Conservation (phyloP, 2,329 filamentous ascomycete genomes). For the Fusarium sulawesiense region DNA sequence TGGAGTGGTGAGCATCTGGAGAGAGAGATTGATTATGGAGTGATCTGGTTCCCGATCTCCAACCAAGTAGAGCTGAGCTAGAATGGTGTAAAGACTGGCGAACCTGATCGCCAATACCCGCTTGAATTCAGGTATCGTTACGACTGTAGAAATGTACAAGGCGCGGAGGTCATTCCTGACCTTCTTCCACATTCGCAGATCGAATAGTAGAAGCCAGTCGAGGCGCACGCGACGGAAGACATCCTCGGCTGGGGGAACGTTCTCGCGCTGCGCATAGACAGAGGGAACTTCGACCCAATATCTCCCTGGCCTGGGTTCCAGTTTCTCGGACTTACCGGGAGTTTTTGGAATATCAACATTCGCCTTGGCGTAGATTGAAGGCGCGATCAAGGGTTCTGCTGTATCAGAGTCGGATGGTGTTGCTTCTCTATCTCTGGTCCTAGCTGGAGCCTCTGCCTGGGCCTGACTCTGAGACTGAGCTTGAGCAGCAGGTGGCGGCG, state of each 20-base stretch:
- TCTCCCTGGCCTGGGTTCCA: constrained; percentile 72
- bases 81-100: constrained; percentile 90
- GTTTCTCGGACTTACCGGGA: constrained; percentile 66
- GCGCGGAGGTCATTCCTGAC: constrained; percentile 89
- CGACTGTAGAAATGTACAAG: constrained; percentile 95
- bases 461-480: constrained; percentile 60
- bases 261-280: constrained; percentile 71
- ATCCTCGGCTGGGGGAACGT: constrained; percentile 81
- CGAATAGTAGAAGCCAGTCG: constrained; percentile 95
- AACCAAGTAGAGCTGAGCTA: constrained; percentile 95
- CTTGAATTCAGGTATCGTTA: constrained; percentile 96
- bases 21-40: constrained; percentile 96
- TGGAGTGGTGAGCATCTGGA: constrained; percentile 96
- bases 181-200: constrained; percentile 96
- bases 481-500: constrained; percentile 69
- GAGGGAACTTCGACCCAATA: constrained; percentile 90
- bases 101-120: constrained; percentile 92
- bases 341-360: constrained; percentile 85
- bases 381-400: constrained; percentile 70
- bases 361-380: constrained; percentile 70
- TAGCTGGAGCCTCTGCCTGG: constrained; percentile 54
- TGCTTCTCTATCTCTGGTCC: constrained; percentile 66
- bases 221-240: constrained; percentile 89
- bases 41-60: constrained; percentile 97
- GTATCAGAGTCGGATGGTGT: constrained; percentile 81